These are phyloP conservation scores for Aphanoascus verrucosus DNA, from an alignment of 2,329 filamentous ascomycete species.

Conservation along the genomic window DNA sequence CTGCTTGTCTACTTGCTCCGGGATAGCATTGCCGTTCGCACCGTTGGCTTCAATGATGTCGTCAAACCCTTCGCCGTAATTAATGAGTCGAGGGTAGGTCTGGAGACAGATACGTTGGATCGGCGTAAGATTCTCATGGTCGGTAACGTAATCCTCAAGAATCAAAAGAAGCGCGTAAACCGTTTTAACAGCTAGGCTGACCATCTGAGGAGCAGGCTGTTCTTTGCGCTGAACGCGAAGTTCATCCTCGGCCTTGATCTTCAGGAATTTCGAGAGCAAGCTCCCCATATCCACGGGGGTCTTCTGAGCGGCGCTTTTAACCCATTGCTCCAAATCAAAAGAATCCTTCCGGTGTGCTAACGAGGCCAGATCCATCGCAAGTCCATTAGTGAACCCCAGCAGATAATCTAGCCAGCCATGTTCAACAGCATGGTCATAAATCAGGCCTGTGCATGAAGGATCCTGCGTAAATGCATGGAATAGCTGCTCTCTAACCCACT, in stretches of 20 bases:
- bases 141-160: constrained; percentile 54
- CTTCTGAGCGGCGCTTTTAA: constrained; percentile 56
- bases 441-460: constrained; percentile 55
- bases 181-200: constrained; percentile 73
- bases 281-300: constrained; percentile 57
- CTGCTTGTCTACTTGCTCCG: constrained; percentile 66
- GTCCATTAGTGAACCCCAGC: constrained; percentile 65
- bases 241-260: constrained; percentile 76
- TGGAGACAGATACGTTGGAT: constrained; percentile 84
- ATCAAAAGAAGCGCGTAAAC: constrained; percentile 71
- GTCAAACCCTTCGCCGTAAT: constrained; percentile 87
- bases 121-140: constrained; percentile 60
- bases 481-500: constrained; percentile 73
- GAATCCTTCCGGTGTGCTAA: constrained; percentile 69
- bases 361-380: constrained; percentile 78
- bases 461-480: constrained; percentile 64
- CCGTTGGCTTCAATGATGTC: constrained; percentile 83
- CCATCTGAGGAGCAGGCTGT: constrained; percentile 55
- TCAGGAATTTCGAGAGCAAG: constrained; percentile 67
- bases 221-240: constrained; percentile 59
- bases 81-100: constrained; percentile 86
- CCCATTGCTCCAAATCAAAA: constrained; percentile 75
- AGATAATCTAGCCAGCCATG: constrained; percentile 78
- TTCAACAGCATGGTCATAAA: constrained; percentile 69
- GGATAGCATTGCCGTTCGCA: constrained; percentile 67